Evolutionary conservation across 768 basidiomycete genomes (phyloP), one percentile per base, ranked within the genome.

Genomic region (Clathrus columnatus): DNA sequence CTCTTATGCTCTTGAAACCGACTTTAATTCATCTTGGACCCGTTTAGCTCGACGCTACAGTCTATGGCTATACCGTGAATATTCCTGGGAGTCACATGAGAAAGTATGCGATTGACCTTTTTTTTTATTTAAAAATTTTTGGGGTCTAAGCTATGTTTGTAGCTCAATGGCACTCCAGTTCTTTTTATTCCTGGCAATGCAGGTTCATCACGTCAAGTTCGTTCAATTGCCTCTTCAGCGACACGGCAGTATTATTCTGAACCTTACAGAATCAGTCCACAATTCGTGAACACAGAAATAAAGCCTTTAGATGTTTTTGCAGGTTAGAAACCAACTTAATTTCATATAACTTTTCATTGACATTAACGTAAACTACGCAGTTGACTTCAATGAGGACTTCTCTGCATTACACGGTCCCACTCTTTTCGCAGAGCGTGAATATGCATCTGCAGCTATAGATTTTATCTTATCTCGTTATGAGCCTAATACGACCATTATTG

Each of bases 161-260:
- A 69, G 68, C 61, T 65, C 1, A 51, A 72, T 51, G 90, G 91
- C 36, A 65, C 79, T 17, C 96, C 96, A n/a, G 91, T 95, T 26
- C 75, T 99, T 26, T 99, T 97, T 72, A 86, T 98, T 43, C 96
- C 96, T 1, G 96, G 96, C 7, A 98, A 97, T 67, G 95, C 95
- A 21, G 96, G 96, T 5, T 94, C 91, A 1, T 93, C 87, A 29
- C 84, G 82, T 60, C 96, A 98, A 75, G 87, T 90, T 47, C 83
- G 96, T 60, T 94, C 91, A 11, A 92, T 98, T 61, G 95, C 95
- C 4, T 92, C 91, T 11, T 93, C 91, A 8, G 90, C 92, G 5
- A 73, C 86, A 0, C 76, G 88, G 50, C 91, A 94, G 61, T 93
- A 80, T 65, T 90, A 80, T 64, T 70, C 76, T 14, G 74, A 77